Conservation (phyloP, 352 stramenopile species). For the Ophiocytium majus region DNA sequence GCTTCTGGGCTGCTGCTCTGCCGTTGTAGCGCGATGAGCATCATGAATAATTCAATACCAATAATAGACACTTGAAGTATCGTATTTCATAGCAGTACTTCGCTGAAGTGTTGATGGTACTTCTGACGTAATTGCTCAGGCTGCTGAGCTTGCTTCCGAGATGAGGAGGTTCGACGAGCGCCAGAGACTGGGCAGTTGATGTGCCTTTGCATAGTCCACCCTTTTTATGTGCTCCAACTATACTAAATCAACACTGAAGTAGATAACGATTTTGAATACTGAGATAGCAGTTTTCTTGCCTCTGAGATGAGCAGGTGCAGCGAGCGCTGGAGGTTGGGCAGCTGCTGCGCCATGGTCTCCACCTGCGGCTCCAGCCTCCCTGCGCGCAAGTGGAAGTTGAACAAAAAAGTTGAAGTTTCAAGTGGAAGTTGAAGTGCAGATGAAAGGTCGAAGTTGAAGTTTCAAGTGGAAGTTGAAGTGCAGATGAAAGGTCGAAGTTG, state of each 20-base stretch:
- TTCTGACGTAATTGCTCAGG: neutral
- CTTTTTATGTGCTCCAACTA: neutral
- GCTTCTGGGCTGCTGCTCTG: no score
- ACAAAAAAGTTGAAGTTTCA: no score
- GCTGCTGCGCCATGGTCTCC: neutral
- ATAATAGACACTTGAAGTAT: no score
- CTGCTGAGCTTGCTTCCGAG: neutral
- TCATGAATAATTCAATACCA: no score
- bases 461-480: no score
- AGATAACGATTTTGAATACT: neutral
- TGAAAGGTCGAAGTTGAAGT: no score
- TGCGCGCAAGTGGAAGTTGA: no score
- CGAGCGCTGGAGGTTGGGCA: neutral
- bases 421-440: constrained; percentile 12
- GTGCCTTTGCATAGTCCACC: neutral
- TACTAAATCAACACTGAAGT: neutral
- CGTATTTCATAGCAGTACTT: no score
- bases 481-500: no score
- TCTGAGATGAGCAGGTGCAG: constrained; percentile 10
- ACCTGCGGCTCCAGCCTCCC: neutral
- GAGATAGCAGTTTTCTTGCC: neutral
- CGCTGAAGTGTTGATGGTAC: neutral
- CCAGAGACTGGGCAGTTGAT: neutral
- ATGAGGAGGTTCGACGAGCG: neutral
- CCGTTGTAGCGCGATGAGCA: no score